Base-by-base conservation (phyloP, 2,329 filamentous ascomycete species). In the Epichloe brachyelytri region DNA sequence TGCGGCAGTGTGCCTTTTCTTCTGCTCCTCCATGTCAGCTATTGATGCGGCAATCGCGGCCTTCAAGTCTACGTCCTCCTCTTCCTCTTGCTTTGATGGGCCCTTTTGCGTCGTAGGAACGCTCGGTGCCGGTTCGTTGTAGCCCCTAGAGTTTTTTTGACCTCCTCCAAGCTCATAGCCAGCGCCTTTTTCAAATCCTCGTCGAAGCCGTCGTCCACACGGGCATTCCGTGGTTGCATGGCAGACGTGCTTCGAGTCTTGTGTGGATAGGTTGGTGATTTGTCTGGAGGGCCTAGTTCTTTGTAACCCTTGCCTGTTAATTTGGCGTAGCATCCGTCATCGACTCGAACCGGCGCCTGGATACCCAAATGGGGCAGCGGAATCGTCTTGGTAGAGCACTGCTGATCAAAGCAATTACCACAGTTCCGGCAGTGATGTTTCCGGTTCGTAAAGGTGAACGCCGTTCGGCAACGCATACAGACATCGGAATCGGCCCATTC, bases 341-440 rank as follows among this genome's bases (percentile, higher is more conserved):
- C 93, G 19, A 98, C 93, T 57, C 93, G 82, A 3, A 97, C 93
- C 3, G 93, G 80, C 56, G 94, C 85, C 63, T 89, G 72, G 57
- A 98, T 97, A 54, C 93, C 93, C 14, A 98, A 78, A 64, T 97
- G 93, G 14, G 93, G 91, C 15, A 98, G 73, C 5, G 93, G 85
- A 40, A 95, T 77, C 20, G 78, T 82, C 71, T 97, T 97, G 72
- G 81, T 84, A 14, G 91, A 97, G 64, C 93, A 98, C 60, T 93
- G 84, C 57, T 91, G 88, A 64, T 95, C 94, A 65, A 98, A 98
- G 61, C 95, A 93, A 68, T 93, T 95, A 48, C 93, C 93, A 63
- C 93, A 98, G 67, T 98, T 98, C 57, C 93, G 83, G 63, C 93
- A 98, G 67, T 98, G 93, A 65, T 98, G 93, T 65, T 97, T 98